Evolutionary conservation across 345 rosid species (phyloP).

Genomic region (Acer negundo): DNA sequence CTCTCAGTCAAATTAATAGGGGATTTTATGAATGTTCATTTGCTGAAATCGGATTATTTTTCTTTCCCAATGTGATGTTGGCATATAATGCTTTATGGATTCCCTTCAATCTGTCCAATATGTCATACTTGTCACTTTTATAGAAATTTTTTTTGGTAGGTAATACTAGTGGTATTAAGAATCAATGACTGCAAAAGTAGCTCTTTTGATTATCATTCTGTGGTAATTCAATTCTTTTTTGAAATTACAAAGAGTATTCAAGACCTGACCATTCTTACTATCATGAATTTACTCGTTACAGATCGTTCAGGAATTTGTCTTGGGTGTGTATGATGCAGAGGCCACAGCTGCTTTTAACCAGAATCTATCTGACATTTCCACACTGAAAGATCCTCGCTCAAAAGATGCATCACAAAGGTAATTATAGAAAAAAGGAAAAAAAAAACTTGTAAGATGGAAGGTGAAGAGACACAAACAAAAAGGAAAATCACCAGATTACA

Average conservation of each 20-base stretch:
- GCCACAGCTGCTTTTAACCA: slow-evolving; percentile 78
- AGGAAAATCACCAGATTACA: background rate
- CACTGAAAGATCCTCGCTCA: slow-evolving; percentile 75
- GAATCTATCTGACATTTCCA: slow-evolving; percentile 71
- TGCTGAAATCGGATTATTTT: background rate
- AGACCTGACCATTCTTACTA: background rate
- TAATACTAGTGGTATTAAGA: background rate
- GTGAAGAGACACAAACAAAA: background rate
- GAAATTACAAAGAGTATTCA: background rate
- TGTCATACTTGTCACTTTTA: background rate
- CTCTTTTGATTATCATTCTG: background rate
- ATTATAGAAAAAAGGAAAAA: background rate
- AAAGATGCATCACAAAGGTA: slow-evolving; percentile 89
- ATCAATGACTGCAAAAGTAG: background rate
- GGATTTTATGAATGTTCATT: background rate
- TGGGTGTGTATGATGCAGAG: slow-evolving; percentile 79
- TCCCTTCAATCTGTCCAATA: background rate
- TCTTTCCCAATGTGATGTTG: background rate
- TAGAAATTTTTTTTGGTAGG: background rate
- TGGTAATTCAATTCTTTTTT: background rate
- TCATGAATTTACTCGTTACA: slow-evolving; percentile 31
- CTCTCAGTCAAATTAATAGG: background rate
- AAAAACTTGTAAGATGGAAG: background rate
- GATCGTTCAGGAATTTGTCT: slow-evolving; percentile 78
- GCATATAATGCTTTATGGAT: background rate